A percentile compares a stretch with the other conserved stretches of the same genome.
These are phyloP conservation scores for Blakeslea trispora DNA, from an alignment of 371 early-diverging fungal species.

Conservation along the genomic window DNA sequence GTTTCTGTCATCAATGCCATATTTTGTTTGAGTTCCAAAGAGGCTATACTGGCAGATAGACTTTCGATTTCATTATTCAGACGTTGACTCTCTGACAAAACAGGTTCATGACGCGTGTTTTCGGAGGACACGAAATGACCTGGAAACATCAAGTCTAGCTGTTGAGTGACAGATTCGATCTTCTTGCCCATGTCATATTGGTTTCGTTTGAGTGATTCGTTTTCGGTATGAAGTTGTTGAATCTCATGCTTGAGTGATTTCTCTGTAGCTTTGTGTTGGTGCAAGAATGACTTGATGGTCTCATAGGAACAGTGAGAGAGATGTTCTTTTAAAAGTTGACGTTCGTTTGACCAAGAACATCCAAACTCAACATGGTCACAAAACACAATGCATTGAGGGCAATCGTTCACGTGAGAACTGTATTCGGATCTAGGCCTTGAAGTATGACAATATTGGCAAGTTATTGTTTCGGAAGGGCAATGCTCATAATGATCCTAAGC, in stretches of 20 bases:
- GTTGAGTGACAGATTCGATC: conserved; percentile 43
- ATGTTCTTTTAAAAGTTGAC: conserved; percentile 47
- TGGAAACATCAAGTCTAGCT: conserved; percentile 44
- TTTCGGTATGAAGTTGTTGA: conserved; percentile 40
- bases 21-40: conserved; percentile 69
- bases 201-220: conserved; percentile 47
- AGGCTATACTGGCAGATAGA: conserved; percentile 56
- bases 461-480: conserved; percentile 61
- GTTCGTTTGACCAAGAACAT: conserved; percentile 64
- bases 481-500: conserved; percentile 58
- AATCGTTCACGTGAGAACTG: conserved; percentile 51
- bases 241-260: conserved; percentile 52
- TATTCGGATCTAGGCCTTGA: conserved; percentile 53
- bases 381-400: conserved; percentile 50
- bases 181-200: conserved; percentile 45
- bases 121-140: conserved; percentile 29
- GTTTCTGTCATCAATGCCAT: conserved; percentile 72
- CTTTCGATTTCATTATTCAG: conserved; percentile 62
- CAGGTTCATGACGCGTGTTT: conserved; percentile 26
- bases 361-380: conserved; percentile 61
- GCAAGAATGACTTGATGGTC: conserved; percentile 58
- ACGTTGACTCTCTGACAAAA: conserved; percentile 55
- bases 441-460: conserved; percentile 62
- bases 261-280: conserved; percentile 48
- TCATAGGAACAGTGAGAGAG: conserved; percentile 58